Percentiles rank a stretch among this genome's conserved stretches.
Conservation (phyloP, 2,329 filamentous ascomycete species). For the Fusarium gaditjirri region DNA sequence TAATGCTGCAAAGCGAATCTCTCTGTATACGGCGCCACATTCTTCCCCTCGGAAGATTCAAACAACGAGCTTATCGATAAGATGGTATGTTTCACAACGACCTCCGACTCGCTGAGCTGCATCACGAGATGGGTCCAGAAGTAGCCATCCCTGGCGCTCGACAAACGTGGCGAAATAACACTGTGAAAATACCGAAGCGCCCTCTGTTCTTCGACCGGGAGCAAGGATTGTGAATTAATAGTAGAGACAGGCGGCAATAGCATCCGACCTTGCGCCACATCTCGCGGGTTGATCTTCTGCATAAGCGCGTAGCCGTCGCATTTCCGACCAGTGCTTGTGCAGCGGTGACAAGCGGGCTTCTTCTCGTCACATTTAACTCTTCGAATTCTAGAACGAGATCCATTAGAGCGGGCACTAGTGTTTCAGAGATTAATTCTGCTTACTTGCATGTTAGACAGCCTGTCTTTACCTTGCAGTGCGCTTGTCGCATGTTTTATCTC, state of each 20-base stretch:
- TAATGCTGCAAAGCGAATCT: slow-evolving; percentile 12
- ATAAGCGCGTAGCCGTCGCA: not conserved
- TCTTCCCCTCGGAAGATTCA: not conserved
- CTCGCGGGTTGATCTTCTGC: not conserved
- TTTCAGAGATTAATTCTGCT: not conserved
- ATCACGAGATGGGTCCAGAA: slow-evolving; percentile 28
- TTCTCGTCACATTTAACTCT: slow-evolving; percentile 8
- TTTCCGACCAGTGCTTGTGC: slow-evolving; percentile 5
- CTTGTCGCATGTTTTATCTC: not conserved
- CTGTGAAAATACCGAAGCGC: slow-evolving; percentile 16
- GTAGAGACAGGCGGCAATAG: not conserved
- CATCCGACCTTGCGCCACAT: not conserved
- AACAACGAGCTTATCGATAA: slow-evolving; percentile 27
- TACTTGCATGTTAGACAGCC: not conserved
- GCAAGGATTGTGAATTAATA: not conserved
- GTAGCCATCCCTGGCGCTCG: slow-evolving; percentile 5
- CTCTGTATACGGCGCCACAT: not conserved
- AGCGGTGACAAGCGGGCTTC: not conserved
- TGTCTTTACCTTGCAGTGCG: not conserved
- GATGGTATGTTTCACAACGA: slow-evolving; percentile 13
- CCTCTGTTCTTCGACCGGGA: not conserved
- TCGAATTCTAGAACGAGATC: not conserved
- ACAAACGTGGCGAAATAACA: slow-evolving; percentile 7
- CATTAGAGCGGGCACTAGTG: not conserved
- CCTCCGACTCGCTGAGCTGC: slow-evolving; percentile 15